Percentiles rank a stretch among this genome's conserved stretches.
Evolutionary conservation across 1,139 yeast species (phyloP).

Genomic region (Debaryomyces sp.): DNA sequence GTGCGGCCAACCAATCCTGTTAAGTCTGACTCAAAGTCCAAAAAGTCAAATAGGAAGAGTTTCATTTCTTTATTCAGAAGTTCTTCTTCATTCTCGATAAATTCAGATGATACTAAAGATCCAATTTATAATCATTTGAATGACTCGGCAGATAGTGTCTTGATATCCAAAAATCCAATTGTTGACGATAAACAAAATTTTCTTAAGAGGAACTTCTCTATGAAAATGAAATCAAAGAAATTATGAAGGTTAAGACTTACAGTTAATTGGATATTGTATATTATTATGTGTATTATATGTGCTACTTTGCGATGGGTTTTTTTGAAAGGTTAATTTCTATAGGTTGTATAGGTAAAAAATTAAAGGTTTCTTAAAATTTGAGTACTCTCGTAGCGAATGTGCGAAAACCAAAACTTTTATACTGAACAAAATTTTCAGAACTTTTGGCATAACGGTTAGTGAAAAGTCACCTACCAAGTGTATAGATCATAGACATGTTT

Average conservation of each 20-base stretch:
- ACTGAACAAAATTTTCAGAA: constrained; percentile 7
- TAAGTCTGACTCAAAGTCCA: neutral
- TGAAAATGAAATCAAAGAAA: constrained; percentile 21
- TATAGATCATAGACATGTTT: constrained; percentile 1
- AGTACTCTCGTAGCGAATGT: neutral
- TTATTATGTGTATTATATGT: constrained; percentile 1
- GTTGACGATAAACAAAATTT: constrained; percentile 3
- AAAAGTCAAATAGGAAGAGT: constrained; percentile 14
- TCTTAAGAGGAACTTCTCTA: constrained; percentile 18
- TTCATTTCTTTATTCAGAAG: constrained; percentile 17
- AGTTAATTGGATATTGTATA: neutral
- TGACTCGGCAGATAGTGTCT: constrained; percentile 9
- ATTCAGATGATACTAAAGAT: constrained; percentile 3
- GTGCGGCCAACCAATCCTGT: neutral
- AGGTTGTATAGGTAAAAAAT: constrained; percentile 2
- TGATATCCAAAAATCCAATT: constrained; percentile 4
- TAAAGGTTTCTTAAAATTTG: neutral
- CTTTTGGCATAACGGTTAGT: neutral
- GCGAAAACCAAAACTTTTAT: constrained; percentile 4
- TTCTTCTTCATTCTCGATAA: neutral
- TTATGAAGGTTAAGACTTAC: neutral
- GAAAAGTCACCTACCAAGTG: neutral
- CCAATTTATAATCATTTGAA: constrained; percentile 5
- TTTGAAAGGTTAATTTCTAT: neutral
- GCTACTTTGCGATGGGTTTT: neutral